Conservation (phyloP, 148 eudicot species). For the Chenopodium formosanum region DNA sequence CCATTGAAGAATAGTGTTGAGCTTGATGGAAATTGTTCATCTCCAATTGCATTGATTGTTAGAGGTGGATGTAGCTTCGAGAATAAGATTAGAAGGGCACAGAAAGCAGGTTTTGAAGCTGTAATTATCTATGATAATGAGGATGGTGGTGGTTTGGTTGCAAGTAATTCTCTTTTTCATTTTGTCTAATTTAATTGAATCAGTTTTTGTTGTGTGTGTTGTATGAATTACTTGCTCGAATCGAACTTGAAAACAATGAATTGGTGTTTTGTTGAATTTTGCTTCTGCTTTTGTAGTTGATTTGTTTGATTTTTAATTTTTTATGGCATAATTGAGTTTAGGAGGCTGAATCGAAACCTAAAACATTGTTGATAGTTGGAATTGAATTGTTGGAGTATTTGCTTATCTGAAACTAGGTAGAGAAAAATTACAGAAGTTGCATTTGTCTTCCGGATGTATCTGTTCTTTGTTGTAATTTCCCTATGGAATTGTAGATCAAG, state of each 20-base stretch:
- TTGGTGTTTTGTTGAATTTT: not conserved
- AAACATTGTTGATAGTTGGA: no score
- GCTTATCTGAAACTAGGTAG: not conserved
- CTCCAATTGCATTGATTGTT: constrained; percentile 59
- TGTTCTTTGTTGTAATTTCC: not conserved
- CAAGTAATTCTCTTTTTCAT: constrained; percentile 56
- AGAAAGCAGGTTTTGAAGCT: constrained; percentile 78
- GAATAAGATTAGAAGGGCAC: constrained; percentile 78
- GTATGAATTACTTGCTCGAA: constrained; percentile 5
- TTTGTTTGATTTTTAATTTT: not conserved
- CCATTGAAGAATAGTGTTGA: constrained; percentile 49
- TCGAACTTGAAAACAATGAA: not conserved
- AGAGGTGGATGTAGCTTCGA: constrained; percentile 93
- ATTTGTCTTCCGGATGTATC: not conserved
- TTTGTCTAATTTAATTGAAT: not conserved
- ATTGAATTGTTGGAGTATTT: no score
- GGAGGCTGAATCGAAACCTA: not conserved
- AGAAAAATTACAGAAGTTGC: not conserved
- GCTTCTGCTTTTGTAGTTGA: not conserved
- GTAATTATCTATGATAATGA: constrained; percentile 63
- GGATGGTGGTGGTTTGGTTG: constrained; percentile 58
- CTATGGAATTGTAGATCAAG: not conserved
- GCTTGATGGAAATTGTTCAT: constrained; percentile 25
- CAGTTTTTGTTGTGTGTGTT: not conserved
- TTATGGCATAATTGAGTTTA: not conserved